Base-by-base conservation (phyloP, 1,284 basidiomycete species). In the Puccinia sorghi region DNA sequence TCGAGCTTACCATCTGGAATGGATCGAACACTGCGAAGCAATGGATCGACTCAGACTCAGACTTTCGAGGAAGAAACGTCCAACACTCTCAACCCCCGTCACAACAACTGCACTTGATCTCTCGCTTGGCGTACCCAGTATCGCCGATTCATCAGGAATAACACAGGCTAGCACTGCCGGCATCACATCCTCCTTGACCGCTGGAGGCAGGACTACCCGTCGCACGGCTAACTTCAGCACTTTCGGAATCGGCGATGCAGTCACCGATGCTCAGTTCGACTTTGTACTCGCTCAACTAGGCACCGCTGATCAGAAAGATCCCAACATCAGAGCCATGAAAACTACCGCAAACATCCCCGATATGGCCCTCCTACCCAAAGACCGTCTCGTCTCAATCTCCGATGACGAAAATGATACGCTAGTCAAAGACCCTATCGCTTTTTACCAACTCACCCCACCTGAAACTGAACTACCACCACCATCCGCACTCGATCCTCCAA, bases 211-310 rank as follows among this genome's bases (percentile, higher is more conserved):
- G 12, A 72, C 77, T 0, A 79, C 77, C 27, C 56, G 77, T 32
- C 37, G 77, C n/a, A 79, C 69, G 1, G 70, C 77, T 7, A 72
- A 63, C 41, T 72, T 61, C 25, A 79, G 69, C 52, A 72, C 69
- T 12, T 79, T 79, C 54, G 77, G 77, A 3, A 61, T 79, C 9
- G 69, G 76, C 22, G 77, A 79, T 72, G 77, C 77, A 22, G 77
- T 79, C 22, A 72, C 77, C 32, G 77, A 79, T 67, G 77, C 77
- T 25, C 69, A 79, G 61, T 79, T 79, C 59, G 77, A 79, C 43
- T 59, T 72, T 22, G 69, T 79, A 27, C 61, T 79, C 32, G 77
- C 70, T 46, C 77, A 79, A 22, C 61, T 79, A 17, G 77, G 77
- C 15, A 79, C 77, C 17, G 77, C 69, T 11, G 77, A 79, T 67